phyloP scores from a whole-genome alignment of 1,139 yeast species.

The Blastobotrys elegans region DNA sequence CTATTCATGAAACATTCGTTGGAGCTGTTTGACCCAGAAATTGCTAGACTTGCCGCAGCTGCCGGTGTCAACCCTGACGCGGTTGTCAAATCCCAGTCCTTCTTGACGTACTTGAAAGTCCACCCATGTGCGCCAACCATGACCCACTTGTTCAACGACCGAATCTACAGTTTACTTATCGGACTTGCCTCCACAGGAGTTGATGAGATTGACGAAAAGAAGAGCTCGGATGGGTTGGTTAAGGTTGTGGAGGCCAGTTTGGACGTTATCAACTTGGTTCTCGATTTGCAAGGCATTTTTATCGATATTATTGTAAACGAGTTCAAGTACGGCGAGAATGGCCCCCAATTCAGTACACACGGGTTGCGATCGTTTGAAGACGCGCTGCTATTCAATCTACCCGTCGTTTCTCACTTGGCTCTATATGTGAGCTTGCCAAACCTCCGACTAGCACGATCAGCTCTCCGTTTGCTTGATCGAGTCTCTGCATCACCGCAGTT shows the following conservation, averaged over 20 bases:
- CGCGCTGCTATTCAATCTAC: constrained; percentile 61
- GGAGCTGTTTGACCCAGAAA: constrained; percentile 57
- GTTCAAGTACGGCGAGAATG: constrained; percentile 17
- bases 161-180: constrained; percentile 52
- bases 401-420: constrained; percentile 65
- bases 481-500: constrained; percentile 51
- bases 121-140: constrained; percentile 69
- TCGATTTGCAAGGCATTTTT: constrained; percentile 48
- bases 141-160: constrained; percentile 57
- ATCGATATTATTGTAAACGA: constrained; percentile 27
- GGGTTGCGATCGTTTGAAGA: constrained; percentile 66
- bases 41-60: constrained; percentile 44
- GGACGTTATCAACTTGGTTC: constrained; percentile 43
- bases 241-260: constrained; percentile 37
- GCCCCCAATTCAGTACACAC: constrained; percentile 47
- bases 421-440: constrained; percentile 61
- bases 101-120: constrained; percentile 41
- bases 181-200: constrained; percentile 51
- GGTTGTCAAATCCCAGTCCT: constrained; percentile 41
- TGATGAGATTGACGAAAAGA: constrained; percentile 46
- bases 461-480: constrained; percentile 51
- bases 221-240: constrained; percentile 32
- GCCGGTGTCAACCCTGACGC: constrained; percentile 48
- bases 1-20: constrained; percentile 51
- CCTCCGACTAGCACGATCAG: constrained; percentile 44